Evolutionary conservation across 768 basidiomycete species (phyloP), one percentile per base, ranked within the genome.

Genomic region (Dictyophora rubrovolvata): DNA sequence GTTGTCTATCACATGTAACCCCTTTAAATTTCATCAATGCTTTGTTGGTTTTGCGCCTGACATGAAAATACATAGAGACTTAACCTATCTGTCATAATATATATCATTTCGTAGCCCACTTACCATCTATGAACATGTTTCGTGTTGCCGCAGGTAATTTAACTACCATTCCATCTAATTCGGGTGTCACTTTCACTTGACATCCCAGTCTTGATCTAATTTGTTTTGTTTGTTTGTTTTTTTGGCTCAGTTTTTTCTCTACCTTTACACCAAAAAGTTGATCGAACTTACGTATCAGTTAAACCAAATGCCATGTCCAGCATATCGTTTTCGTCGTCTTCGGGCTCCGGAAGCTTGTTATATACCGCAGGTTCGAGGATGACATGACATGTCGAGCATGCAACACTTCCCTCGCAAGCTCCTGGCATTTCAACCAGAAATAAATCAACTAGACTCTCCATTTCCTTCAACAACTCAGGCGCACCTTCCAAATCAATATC

Each of bases 301-400:
- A 98, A 77, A 0, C 92, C 96, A 66, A 97, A 98, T 3, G 95
- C 95, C 80, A 98, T 90, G 70, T 97, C 95, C 42, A 99, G 80
- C 92, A 94, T 93, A 66, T 93, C 94, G 66, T 97, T 99, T 73
- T 99, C 95, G 68, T 99, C 95, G 64, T 98, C 95, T 57, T 89
- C 89, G 4, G 95, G 94, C 67, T 98, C 95, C 1, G 90, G 87
- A 2, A 98, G 79, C 51, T 80, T 69, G 70, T 97, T 90, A 69
- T 93, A 97, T 61, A 85, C 77, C 66, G 93, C 85, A 20, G 80
- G 79, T 22, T 84, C 76, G 56, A 94, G 77, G 60, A 99, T 91
- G 58, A 98, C 82, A 69, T 99, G 95, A 70, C 95, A 99, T 20
- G 95, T 99, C 14, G 95, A 97, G 69, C 95, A 99, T 16, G 95